Conservation (phyloP, 495 filamentous ascomycete genomes). For the Penicillium crystallinum region DNA sequence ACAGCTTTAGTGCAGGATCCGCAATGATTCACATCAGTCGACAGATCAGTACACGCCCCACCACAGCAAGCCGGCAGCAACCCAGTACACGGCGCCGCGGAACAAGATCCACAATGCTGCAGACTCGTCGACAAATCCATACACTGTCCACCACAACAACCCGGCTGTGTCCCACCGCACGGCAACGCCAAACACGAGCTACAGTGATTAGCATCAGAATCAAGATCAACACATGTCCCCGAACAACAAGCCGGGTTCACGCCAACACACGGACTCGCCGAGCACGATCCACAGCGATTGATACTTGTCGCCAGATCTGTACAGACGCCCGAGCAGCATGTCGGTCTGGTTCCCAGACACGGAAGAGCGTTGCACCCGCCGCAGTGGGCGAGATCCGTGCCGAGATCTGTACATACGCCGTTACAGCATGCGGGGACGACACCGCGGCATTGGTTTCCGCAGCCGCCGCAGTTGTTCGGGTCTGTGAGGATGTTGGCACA, state of each 20-base stretch:
- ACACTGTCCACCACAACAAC: background rate
- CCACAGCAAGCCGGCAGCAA: slow-evolving; percentile 12
- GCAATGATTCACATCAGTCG: slow-evolving; percentile 6
- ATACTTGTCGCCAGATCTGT: slow-evolving; percentile 5
- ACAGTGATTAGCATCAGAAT: slow-evolving; percentile 7
- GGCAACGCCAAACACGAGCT: slow-evolving; percentile 10
- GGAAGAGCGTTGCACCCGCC: slow-evolving; percentile 4
- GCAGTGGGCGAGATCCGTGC: slow-evolving; percentile 6
- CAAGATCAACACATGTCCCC: slow-evolving; percentile 12
- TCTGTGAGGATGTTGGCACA: slow-evolving; percentile 3
- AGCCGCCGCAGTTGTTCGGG: background rate
- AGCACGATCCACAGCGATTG: slow-evolving; percentile 7
- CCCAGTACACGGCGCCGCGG: background rate
- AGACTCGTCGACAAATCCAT: background rate
- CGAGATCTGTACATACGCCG: slow-evolving; percentile 8
- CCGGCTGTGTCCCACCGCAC: background rate
- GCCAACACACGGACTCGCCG: slow-evolving; percentile 2
- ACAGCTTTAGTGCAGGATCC: slow-evolving; percentile 12
- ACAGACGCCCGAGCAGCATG: slow-evolving; percentile 8
- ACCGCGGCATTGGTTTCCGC: background rate
- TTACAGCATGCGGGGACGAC: slow-evolving; percentile 4
- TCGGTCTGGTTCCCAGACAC: slow-evolving; percentile 6
- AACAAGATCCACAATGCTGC: slow-evolving; percentile 5
- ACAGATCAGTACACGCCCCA: slow-evolving; percentile 11
- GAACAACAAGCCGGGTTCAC: slow-evolving; percentile 7